Conservation (phyloP, 345 rosid genomes). For the Linum lewisii region DNA sequence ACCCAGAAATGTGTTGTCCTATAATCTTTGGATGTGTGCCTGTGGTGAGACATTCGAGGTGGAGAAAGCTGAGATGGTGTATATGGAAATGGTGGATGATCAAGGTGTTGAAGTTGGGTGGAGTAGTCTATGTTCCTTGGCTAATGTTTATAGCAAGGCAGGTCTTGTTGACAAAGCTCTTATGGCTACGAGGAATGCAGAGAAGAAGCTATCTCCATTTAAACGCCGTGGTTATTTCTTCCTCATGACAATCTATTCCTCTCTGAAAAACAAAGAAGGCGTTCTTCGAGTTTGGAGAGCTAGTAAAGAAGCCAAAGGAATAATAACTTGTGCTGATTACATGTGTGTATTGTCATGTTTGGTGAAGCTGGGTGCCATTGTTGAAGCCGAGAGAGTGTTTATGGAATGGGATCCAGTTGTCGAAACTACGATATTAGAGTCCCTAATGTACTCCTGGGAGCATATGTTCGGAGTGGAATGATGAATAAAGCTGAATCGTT, state of each 20-base stretch:
- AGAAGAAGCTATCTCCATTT: constrained; percentile 31
- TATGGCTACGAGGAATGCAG: constrained; percentile 32
- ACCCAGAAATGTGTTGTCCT: constrained; percentile 41
- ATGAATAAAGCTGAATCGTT: constrained; percentile 36
- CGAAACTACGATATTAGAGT: constrained; percentile 42
- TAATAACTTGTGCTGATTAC: constrained; percentile 43
- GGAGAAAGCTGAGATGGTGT: constrained; percentile 30
- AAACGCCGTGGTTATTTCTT: constrained; percentile 41
- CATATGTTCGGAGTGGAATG: constrained; percentile 31
- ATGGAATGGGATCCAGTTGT: constrained; percentile 42
- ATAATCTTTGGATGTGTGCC: constrained; percentile 60
- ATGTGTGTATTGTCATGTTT: constrained; percentile 41
- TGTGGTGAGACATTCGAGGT: constrained; percentile 23
- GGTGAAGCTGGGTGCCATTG: constrained; percentile 34
- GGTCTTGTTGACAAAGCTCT: constrained; percentile 37
- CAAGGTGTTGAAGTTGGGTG: constrained; percentile 43
- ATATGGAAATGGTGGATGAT: constrained; percentile 40
- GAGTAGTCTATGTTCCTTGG: constrained; percentile 44
- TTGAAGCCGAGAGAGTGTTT: constrained; percentile 34
- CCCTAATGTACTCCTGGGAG: constrained; percentile 54
- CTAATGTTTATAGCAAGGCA: constrained; percentile 37
- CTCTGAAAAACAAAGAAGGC: constrained; percentile 33
- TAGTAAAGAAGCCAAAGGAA: constrained; percentile 32
- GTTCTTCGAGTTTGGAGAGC: constrained; percentile 43
- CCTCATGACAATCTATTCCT: constrained; percentile 34